These are phyloP conservation scores for Pythium scleroteichum DNA, from an alignment of 352 stramenopile species.

Conservation along the genomic window DNA sequence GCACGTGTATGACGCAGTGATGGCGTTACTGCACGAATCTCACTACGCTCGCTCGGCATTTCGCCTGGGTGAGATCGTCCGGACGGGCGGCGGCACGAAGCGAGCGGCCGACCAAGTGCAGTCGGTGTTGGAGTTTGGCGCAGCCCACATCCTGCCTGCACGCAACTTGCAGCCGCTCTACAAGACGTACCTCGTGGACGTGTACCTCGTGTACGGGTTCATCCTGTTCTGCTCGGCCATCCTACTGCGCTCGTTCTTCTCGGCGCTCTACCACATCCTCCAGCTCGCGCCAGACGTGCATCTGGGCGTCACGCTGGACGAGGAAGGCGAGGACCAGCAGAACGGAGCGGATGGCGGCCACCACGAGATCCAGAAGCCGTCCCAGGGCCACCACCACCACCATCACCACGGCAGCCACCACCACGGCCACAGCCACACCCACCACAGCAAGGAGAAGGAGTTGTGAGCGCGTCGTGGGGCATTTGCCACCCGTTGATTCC, in stretches of 20 bases:
- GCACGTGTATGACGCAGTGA: conserved; percentile 34
- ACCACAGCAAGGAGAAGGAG: conserved; percentile 22
- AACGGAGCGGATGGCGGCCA: conserved; percentile 5
- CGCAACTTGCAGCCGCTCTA: conserved; percentile 69
- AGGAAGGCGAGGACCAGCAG: conserved; percentile 10
- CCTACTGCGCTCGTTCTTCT: conserved; percentile 77
- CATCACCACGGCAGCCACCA: conserved; percentile 13
- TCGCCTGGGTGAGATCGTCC: conserved; percentile 59
- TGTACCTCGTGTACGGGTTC: conserved; percentile 81
- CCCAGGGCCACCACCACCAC: conserved; percentile 3
- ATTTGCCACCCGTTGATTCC: conserved; percentile 2
- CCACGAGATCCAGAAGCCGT: conserved; percentile 22
- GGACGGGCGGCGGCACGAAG: conserved; percentile 51
- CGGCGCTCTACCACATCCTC: conserved; percentile 66
- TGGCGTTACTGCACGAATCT: conserved; percentile 41
- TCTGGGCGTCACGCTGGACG: conserved; percentile 27
- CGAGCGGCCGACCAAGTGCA: conserved; percentile 59
- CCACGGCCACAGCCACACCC: conserved; percentile 13
- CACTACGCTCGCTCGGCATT: conserved; percentile 41
- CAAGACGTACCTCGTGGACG: conserved; percentile 85
- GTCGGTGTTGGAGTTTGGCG: conserved; percentile 55
- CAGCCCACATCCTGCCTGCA: conserved; percentile 48
- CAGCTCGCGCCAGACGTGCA: conserved; percentile 39
- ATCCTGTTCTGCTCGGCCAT: conserved; percentile 85
- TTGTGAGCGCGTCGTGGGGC: conserved; percentile 5